These are phyloP conservation scores for Solioccasus polychromus DNA, from an alignment of 768 basidiomycete species.

Conservation along the genomic window DNA sequence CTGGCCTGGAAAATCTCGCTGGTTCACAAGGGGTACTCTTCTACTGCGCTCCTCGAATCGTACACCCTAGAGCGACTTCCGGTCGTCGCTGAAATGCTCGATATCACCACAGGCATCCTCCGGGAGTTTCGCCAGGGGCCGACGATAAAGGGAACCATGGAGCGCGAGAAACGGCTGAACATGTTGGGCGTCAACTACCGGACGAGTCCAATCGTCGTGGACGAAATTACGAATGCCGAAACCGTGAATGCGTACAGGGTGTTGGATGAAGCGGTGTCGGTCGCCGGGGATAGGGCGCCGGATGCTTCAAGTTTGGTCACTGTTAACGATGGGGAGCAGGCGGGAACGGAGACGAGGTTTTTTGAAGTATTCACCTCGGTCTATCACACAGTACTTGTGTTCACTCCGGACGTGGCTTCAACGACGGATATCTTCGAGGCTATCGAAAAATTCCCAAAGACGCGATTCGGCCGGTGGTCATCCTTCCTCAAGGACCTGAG, in stretches of 20 bases:
- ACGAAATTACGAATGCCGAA: slow-evolving; percentile 30
- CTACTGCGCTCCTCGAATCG: slow-evolving; percentile 35
- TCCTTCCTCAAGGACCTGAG: slow-evolving; percentile 8
- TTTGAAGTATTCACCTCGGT: slow-evolving; percentile 23
- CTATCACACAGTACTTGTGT: slow-evolving; percentile 31
- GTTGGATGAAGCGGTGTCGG: slow-evolving; percentile 25
- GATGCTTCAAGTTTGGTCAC: slow-evolving; percentile 36
- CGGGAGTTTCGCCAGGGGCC: background rate
- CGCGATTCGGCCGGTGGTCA: slow-evolving; percentile 8
- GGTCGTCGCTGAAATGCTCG: slow-evolving; percentile 45
- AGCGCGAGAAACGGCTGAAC: slow-evolving; percentile 7
- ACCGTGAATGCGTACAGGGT: slow-evolving; percentile 12
- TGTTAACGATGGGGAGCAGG: background rate
- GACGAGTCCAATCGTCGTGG: slow-evolving; percentile 33
- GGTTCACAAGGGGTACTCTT: slow-evolving; percentile 36
- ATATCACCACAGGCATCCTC: slow-evolving; percentile 32
- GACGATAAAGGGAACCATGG: background rate
- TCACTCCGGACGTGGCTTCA: slow-evolving; percentile 11
- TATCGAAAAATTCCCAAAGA: slow-evolving; percentile 1
- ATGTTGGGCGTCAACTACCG: slow-evolving; percentile 37
- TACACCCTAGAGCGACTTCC: slow-evolving; percentile 45
- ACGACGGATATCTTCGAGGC: slow-evolving; percentile 6
- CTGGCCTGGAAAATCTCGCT: slow-evolving; percentile 45
- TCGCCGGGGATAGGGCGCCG: slow-evolving; percentile 45
- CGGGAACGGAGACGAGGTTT: slow-evolving; percentile 8